Percentiles rank a stretch among this genome's conserved stretches.
Evolutionary conservation across 2,329 filamentous ascomycete genomes (phyloP).

Genomic region (Hypoxylon sp.): DNA sequence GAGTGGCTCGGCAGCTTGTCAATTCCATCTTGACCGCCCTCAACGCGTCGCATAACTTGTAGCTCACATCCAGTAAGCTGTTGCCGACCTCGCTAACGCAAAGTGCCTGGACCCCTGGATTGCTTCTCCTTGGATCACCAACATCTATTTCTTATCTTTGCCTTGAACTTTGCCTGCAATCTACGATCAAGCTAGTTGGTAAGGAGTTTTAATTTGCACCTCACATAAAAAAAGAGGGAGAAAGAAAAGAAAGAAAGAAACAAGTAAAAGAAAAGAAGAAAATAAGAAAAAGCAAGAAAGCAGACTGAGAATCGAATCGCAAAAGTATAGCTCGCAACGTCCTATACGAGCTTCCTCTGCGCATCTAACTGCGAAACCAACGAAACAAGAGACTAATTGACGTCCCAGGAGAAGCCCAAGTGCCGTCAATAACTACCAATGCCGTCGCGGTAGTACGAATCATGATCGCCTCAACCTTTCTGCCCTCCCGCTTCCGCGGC

Average conservation of each 20-base stretch:
- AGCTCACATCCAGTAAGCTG: neutral
- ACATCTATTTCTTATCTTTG: neutral
- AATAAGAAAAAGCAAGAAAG: too few species aligned
- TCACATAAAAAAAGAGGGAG: too few species aligned
- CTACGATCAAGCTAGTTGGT: too few species aligned
- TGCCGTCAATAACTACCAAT: conserved; percentile 36
- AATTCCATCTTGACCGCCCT: conserved; percentile 12
- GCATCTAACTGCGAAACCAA: neutral
- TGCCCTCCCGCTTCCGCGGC: conserved; percentile 69
- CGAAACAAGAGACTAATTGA: neutral
- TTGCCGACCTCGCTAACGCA: conserved; percentile 1
- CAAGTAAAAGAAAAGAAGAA: too few species aligned
- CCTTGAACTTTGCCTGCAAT: neutral
- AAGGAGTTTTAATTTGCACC: too few species aligned
- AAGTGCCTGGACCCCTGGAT: neutral
- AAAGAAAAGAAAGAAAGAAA: too few species aligned
- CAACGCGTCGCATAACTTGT: conserved; percentile 1
- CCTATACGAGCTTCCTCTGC: too few species aligned
- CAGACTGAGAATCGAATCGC: too few species aligned
- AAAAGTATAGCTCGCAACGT: too few species aligned
- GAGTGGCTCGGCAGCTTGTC: conserved; percentile 5
- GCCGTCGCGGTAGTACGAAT: conserved; percentile 49
- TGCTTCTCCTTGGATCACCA: neutral
- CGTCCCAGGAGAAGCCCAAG: neutral
- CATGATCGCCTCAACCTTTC: conserved; percentile 63